Base-by-base conservation (phyloP, 495 filamentous ascomycete species). In the Aspergillus taichungensis region DNA sequence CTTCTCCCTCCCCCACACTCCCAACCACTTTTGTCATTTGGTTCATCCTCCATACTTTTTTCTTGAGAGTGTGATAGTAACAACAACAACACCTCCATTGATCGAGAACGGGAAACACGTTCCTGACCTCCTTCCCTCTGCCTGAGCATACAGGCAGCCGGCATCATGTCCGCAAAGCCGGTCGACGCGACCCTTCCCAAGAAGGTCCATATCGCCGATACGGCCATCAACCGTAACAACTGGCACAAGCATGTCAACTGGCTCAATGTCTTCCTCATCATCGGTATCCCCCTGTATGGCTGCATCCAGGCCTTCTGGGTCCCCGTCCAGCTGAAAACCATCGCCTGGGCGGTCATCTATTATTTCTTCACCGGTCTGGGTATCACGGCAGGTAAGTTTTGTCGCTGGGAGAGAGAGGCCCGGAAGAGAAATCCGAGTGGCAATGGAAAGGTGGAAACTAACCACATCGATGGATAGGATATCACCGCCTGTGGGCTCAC, bases 171-270 rank as follows among this genome's bases (percentile, higher is more conserved):
- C 50, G 57, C 63, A 46, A 66, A 64, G 55, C 37, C 56, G n/a
- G 44, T 54, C 47, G 64, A 68, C 51, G 43, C 56, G 24, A 36
- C 52, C 46, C 59, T 47, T 64, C 69, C 44, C 42, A 76, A 73
- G 62, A 76, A 76, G 59, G 67, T 75, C 45, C 74, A 78, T 53
- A 76, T 78, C 43, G 71, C 74, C 41, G 74, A 78, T 41, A 75
- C 72, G 14, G 80, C 84, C 38, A 82, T 97, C 46, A 95, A 87
- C 42, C 75, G 74, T 63, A 57, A 73, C 50, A 99, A 99, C 72
- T 96, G 89, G 89, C 83, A 91, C 72, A 87, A 94, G 63, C 94
- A 97, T 59, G 79, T 97, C 76, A 90, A 97, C 75, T 96, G 92
- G 88, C 69, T 94, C 27, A 91, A 95, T 62, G 84, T 90, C 36